Base-by-base conservation (phyloP, 768 basidiomycete genomes). In the Polyporus arcularius region DNA sequence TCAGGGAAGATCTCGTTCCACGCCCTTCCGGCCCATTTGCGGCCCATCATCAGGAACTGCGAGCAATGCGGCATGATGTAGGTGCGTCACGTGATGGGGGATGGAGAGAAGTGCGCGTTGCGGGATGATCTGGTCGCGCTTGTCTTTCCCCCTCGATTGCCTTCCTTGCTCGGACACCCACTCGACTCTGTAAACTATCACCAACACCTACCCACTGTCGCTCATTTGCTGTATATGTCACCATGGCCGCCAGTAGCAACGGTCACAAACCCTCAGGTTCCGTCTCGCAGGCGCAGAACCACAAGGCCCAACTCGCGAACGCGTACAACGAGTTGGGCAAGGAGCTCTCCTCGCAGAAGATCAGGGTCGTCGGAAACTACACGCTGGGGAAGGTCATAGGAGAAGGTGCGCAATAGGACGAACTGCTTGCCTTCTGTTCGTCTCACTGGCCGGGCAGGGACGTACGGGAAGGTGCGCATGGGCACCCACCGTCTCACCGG, bases 271-370 rank as follows among this genome's bases (percentile, higher is more conserved):
- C 70, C 55, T 69, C 70, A 40, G 72, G 71, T 55, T 67, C 73
- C 39, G 68, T 70, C 41, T 75, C 74, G 6, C 58, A 64, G 50
- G 65, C 67, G 39, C 73, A 74, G 76, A 93, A 92, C 74, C 83
- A 88, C 76, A 92, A 88, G 76, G 91, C 89, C 31, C 87, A 95
- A 74, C 92, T 98, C 71, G 90, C 90, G 69, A 93, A 85, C 73
- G 96, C 96, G 61, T 98, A 98, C 80, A 95, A 95, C 77, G 95
- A 96, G 81, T 85, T 98, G 6, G 96, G 95, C 66, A 96, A 90
- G 79, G 96, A 97, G 75, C 85, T 98, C 31, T 88, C 90, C n/a
- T 93, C 92, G 28, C 84, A 85, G 64, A 95, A 90, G 78, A 80
- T 98, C 58, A 88, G 90, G 65, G 92, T 97, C 31, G 87, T 98